Percentiles rank a stretch among this genome's conserved stretches.
Evolutionary conservation across 768 basidiomycete species (phyloP).

Genomic region (Coprinellus aureogranulatus): DNA sequence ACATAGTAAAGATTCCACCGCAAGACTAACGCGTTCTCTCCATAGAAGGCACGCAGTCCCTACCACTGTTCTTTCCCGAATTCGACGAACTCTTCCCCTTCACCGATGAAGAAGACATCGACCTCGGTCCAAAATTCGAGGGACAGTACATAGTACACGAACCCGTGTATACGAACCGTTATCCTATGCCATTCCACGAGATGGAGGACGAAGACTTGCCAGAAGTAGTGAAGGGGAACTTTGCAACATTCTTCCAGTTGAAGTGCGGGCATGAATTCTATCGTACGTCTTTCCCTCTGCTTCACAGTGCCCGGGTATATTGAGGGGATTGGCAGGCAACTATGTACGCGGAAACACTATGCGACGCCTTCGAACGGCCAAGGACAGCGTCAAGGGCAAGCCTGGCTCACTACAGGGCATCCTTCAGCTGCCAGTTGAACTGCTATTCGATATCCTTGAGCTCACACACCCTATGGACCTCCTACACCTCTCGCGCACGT

Average conservation of each 20-base stretch:
- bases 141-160: background rate
- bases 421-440: slow-evolving; percentile 4
- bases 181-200: slow-evolving; percentile 2
- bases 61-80: background rate
- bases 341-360: slow-evolving; percentile 5
- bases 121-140: background rate
- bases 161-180: background rate
- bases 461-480: slow-evolving; percentile 9
- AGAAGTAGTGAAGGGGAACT: slow-evolving; percentile 1
- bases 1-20: too few relatives aligned
- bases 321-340: slow-evolving; percentile 2
- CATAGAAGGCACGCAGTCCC: too few relatives aligned
- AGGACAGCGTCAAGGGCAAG: background rate
- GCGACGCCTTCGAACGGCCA: background rate
- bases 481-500: slow-evolving; percentile 4
- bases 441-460: slow-evolving; percentile 9
- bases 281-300: background rate
- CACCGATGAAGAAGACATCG: slow-evolving; percentile 4
- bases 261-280: slow-evolving; percentile 1
- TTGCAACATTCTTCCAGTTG: slow-evolving; percentile 3
- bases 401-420: background rate
- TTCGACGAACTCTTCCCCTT: background rate
- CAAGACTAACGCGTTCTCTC: too few relatives aligned
- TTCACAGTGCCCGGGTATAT: background rate
- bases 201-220: background rate